These are phyloP conservation scores for Solanum acaule DNA, from an alignment of 257 asterid genomes.

Conservation along the genomic window DNA sequence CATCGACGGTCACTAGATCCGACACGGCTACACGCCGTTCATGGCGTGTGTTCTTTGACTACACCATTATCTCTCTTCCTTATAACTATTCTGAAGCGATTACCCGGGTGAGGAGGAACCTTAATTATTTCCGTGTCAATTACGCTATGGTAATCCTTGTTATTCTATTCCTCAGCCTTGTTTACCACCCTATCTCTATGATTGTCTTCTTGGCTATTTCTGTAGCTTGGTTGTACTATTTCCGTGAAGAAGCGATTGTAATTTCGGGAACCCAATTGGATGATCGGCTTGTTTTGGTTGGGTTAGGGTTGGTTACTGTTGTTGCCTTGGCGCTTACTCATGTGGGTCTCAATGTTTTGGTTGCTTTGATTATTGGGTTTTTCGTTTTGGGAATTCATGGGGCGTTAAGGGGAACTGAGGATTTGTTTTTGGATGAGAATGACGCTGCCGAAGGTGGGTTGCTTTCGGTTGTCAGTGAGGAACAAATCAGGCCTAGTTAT, in stretches of 20 bases:
- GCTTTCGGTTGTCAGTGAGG: conserved; percentile 57
- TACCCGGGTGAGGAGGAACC: conserved; percentile 57
- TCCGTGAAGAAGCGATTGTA: conserved; percentile 48
- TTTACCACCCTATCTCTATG: conserved; percentile 79
- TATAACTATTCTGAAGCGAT: conserved; percentile 46
- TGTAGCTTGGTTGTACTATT: conserved; percentile 55
- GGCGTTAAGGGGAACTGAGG: conserved; percentile 53
- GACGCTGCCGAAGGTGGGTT: conserved; percentile 70
- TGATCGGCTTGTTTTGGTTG: conserved; percentile 50
- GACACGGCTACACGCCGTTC: conserved; percentile 51
- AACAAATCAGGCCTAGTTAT: conserved; percentile 1
- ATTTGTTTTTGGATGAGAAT: conserved; percentile 65
- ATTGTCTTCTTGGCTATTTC: conserved; percentile 47
- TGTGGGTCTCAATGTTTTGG: conserved; percentile 64
- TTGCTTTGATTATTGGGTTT: conserved; percentile 53
- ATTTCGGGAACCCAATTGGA: conserved; percentile 31
- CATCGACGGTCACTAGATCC: conserved; percentile 18
- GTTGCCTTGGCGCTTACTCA: conserved; percentile 36
- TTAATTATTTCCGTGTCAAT: conserved; percentile 68
- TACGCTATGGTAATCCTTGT: conserved; percentile 51
- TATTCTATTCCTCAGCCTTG: conserved; percentile 65
- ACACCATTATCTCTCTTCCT: conserved; percentile 48
- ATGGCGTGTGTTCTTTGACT: conserved; percentile 51
- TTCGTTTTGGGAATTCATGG: conserved; percentile 48
- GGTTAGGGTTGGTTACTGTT: conserved; percentile 52